Percentiles rank a stretch among this genome's conserved stretches.
These are phyloP conservation scores for Ilex aquifolium DNA, from an alignment of 257 asterid species.

Conservation along the genomic window DNA sequence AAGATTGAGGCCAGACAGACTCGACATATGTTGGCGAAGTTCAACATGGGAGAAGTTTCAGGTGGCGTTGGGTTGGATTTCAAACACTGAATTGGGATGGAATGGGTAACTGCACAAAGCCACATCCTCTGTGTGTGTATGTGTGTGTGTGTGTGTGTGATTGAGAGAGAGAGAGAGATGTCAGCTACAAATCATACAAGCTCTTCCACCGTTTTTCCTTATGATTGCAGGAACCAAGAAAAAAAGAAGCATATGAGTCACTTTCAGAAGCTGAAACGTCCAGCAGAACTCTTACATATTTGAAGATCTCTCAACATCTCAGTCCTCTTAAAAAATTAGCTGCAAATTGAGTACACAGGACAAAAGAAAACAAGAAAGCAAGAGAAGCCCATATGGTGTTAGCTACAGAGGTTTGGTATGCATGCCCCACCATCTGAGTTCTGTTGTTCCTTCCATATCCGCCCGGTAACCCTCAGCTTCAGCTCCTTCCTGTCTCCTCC, in stretches of 20 bases:
- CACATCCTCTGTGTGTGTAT: too few relatives aligned
- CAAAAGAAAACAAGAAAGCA: background rate
- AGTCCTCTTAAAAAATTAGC: background rate
- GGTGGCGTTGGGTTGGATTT: background rate
- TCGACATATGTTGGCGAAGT: background rate
- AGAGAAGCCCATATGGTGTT: background rate
- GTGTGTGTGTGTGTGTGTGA: too few relatives aligned
- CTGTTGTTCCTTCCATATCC: slow-evolving; percentile 53
- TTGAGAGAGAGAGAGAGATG: too few relatives aligned
- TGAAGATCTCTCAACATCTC: background rate
- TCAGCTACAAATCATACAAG: too few relatives aligned
- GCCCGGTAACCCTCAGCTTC: slow-evolving; percentile 46
- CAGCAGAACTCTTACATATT: background rate
- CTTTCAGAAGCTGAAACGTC: background rate
- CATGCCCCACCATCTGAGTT: slow-evolving; percentile 36
- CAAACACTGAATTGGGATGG: background rate
- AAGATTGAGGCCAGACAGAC: background rate
- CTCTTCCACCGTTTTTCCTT: too few relatives aligned
- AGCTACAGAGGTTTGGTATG: slow-evolving; percentile 41
- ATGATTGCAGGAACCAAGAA: too few relatives aligned
- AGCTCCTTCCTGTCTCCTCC: slow-evolving; percentile 55
- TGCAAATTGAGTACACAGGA: background rate
- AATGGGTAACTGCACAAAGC: too few relatives aligned
- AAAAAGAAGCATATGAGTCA: too few relatives aligned
- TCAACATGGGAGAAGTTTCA: background rate